Conservation (phyloP, 2,329 filamentous ascomycete species). For the Rachicladosporium sp. region DNA sequence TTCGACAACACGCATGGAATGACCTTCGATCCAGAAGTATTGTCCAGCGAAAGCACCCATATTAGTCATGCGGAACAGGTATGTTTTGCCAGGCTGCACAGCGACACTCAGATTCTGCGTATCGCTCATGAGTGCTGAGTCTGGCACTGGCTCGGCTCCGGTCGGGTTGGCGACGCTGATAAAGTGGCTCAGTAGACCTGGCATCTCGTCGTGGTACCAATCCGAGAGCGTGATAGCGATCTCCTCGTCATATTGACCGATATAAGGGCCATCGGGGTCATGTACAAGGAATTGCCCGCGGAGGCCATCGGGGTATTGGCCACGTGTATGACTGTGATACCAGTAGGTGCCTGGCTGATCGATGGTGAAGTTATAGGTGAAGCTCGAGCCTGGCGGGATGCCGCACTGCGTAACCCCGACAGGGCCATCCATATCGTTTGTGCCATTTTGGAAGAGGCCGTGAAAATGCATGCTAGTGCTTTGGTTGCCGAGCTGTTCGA, state of each 20-base stretch:
- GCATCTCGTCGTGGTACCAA: conserved; percentile 54
- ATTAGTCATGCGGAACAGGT: conserved; percentile 58
- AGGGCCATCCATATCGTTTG: conserved; percentile 62
- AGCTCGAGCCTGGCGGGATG: conserved; percentile 49
- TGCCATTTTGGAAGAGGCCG: conserved; percentile 65
- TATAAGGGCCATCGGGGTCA: conserved; percentile 41
- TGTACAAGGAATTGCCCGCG: conserved; percentile 57
- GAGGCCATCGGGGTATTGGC: conserved; percentile 56
- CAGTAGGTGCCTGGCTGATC: conserved; percentile 20
- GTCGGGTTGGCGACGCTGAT: conserved; percentile 43
- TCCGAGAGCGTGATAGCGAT: conserved; percentile 57
- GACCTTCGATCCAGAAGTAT: conserved; percentile 58
- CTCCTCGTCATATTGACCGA: conserved; percentile 46
- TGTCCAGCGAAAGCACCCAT: conserved; percentile 60
- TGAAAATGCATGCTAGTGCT: conserved; percentile 63
- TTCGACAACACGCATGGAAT: conserved; percentile 53
- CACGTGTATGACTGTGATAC: conserved; percentile 56
- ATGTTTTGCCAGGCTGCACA: conserved; percentile 42
- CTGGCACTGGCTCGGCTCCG: conserved; percentile 53
- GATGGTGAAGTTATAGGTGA: conserved; percentile 57
- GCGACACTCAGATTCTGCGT: conserved; percentile 34
- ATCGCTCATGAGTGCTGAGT: conserved; percentile 55
- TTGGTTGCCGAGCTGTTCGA: conserved; percentile 41
- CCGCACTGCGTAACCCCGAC: conserved; percentile 55
- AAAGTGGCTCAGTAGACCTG: conserved; percentile 40